phyloP scores from a whole-genome alignment of 2,329 filamentous ascomycete genomes.

The Fusarium sp. region DNA sequence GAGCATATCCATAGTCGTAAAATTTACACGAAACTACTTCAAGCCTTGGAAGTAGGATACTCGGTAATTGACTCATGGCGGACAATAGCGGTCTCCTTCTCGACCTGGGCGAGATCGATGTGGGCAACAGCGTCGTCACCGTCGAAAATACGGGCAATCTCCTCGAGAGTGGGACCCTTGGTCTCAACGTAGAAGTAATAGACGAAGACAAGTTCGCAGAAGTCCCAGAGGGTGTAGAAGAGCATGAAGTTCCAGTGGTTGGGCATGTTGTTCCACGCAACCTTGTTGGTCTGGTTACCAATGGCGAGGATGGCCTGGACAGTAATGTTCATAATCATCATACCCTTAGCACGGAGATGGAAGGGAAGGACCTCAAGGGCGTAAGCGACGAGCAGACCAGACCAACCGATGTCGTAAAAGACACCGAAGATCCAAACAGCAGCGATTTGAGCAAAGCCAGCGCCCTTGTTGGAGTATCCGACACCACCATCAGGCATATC shows the following conservation, averaged over 20 bases:
- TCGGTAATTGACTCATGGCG: conserved; percentile 44
- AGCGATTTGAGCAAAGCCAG: conserved; percentile 66
- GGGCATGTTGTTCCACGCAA: conserved; percentile 70
- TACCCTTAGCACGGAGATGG: conserved; percentile 67
- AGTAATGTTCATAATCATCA: conserved; percentile 74
- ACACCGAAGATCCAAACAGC: conserved; percentile 71
- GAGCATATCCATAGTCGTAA: not conserved
- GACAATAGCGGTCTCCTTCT: conserved; percentile 60
- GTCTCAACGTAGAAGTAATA: conserved; percentile 78
- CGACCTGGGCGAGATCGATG: conserved; percentile 66
- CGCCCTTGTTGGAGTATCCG: conserved; percentile 55
- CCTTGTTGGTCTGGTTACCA: conserved; percentile 72
- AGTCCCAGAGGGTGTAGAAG: conserved; percentile 74
- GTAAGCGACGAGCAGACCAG: conserved; percentile 68
- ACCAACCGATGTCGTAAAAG: conserved; percentile 71
- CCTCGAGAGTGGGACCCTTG: conserved; percentile 75
- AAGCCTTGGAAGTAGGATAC: conserved; percentile 35
- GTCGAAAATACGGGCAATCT: conserved; percentile 74
- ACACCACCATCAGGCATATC: conserved; percentile 38
- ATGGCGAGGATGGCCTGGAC: conserved; percentile 72
- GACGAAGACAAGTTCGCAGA: conserved; percentile 70
- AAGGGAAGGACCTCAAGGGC: conserved; percentile 70
- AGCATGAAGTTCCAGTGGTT: conserved; percentile 74
- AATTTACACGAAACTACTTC: not conserved
- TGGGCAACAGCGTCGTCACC: conserved; percentile 69